Evolutionary conservation across 352 stramenopile genomes (phyloP).

Genomic region (Globisporangium cylindrosporum): DNA sequence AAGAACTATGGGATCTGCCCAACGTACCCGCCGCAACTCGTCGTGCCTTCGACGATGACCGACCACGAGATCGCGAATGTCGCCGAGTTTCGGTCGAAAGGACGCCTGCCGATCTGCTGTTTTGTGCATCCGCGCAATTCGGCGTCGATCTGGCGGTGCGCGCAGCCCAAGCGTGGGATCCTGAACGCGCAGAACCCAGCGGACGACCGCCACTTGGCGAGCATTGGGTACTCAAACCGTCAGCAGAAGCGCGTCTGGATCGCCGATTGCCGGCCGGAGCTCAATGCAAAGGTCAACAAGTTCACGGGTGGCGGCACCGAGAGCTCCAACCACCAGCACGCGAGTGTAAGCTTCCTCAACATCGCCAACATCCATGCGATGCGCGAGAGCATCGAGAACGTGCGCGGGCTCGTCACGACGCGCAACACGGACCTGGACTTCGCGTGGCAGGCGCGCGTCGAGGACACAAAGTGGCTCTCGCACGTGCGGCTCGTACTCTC

Average conservation of each 20-base stretch:
- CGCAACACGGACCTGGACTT: constrained; percentile 58
- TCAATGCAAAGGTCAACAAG: constrained; percentile 90
- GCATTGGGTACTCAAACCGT: constrained; percentile 45
- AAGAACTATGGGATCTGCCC: constrained; percentile 63
- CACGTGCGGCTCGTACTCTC: constrained; percentile 74
- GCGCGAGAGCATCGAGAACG: constrained; percentile 77
- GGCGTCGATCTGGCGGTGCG: constrained; percentile 80
- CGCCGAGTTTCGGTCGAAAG: constrained; percentile 80
- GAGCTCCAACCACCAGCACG: constrained; percentile 71
- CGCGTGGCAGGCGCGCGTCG: constrained; percentile 55
- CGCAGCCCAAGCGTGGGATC: constrained; percentile 84
- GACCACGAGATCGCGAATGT: constrained; percentile 65
- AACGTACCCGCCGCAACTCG: constrained; percentile 76
- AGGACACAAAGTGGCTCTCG: constrained; percentile 81
- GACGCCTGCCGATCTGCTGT: constrained; percentile 77
- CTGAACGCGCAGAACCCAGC: constrained; percentile 66
- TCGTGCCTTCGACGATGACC: constrained; percentile 61
- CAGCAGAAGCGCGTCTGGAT: constrained; percentile 75
- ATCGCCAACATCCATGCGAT: constrained; percentile 94
- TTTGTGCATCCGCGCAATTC: constrained; percentile 70
- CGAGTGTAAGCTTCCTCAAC: constrained; percentile 82
- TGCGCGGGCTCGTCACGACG: constrained; percentile 46
- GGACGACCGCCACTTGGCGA: constrained; percentile 75
- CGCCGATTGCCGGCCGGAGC: constrained; percentile 85
- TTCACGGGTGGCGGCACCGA: constrained; percentile 89